A percentile compares a stretch with the other conserved stretches of the same genome.
Conservation (phyloP, 257 asterid genomes). For the Solanum ahanhuiri region DNA sequence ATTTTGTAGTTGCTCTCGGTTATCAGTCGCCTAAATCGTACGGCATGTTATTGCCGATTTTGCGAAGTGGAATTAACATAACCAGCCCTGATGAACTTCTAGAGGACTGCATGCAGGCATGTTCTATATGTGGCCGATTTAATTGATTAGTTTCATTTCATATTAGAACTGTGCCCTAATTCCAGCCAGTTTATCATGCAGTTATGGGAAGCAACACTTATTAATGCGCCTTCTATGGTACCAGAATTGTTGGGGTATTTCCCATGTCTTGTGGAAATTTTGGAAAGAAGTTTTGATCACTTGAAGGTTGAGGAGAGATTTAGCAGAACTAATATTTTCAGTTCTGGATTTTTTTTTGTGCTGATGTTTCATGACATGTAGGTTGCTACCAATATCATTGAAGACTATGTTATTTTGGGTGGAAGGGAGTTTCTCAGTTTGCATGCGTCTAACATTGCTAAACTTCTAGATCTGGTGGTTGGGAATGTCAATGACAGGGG, state of each 20-base stretch:
- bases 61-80: constrained; percentile 48
- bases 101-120: constrained; percentile 92
- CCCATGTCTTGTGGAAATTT: constrained; percentile 77
- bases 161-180: background rate
- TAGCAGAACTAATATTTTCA: background rate
- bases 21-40: constrained; percentile 74
- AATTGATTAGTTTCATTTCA: background rate
- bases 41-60: constrained; percentile 74
- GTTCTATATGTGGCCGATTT: constrained; percentile 6
- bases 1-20: constrained; percentile 83
- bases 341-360: background rate
- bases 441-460: constrained; percentile 68
- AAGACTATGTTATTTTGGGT: constrained; percentile 81
- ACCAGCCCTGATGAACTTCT: constrained; percentile 93
- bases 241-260: constrained; percentile 76
- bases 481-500: constrained; percentile 89
- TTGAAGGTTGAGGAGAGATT: constrained; percentile 40
- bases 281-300: constrained; percentile 85
- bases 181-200: constrained; percentile 20
- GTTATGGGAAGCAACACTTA: constrained; percentile 95
- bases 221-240: constrained; percentile 79
- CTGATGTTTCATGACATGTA: constrained; percentile 24
- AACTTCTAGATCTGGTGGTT: constrained; percentile 81
- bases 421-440: constrained; percentile 65
- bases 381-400: constrained; percentile 83